Evolutionary conservation across 352 stramenopile species (phyloP).

Genomic region (Phytophthora macrochlamydospora): DNA sequence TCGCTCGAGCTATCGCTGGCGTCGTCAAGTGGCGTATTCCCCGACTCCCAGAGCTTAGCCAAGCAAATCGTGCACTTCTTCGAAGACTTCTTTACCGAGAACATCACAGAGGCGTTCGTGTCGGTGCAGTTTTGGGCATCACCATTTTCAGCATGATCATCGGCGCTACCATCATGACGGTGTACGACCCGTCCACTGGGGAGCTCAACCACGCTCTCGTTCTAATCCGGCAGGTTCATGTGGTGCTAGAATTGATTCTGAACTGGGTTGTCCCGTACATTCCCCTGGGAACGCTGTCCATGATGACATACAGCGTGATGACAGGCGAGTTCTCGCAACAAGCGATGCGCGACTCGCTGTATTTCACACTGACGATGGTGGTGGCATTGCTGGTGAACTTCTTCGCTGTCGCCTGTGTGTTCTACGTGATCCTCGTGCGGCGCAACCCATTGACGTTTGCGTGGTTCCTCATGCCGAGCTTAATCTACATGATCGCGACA

Average conservation of each 20-base stretch:
- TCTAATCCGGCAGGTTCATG: constrained; percentile 59
- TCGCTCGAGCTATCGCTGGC: constrained; percentile 31
- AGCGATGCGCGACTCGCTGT: constrained; percentile 39
- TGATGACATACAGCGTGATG: constrained; percentile 63
- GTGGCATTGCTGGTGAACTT: constrained; percentile 54
- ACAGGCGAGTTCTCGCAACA: constrained; percentile 41
- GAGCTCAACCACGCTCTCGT: constrained; percentile 60
- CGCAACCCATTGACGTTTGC: constrained; percentile 69
- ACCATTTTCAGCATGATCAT: constrained; percentile 68
- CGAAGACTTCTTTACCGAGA: constrained; percentile 52
- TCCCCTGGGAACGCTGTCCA: constrained; percentile 51
- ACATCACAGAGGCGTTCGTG: constrained; percentile 61
- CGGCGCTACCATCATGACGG: constrained; percentile 46
- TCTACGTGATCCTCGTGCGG: constrained; percentile 64
- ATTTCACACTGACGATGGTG: constrained; percentile 47
- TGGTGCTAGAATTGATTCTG: constrained; percentile 71
- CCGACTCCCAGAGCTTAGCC: constrained; percentile 39
- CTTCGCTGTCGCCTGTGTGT: constrained; percentile 52
- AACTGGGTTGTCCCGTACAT: constrained; percentile 69
- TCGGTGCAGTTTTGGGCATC: constrained; percentile 49
- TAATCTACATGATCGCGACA: constrained; percentile 64
- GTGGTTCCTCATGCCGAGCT: constrained; percentile 52
- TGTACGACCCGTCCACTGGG: constrained; percentile 46
- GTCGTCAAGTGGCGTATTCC: constrained; percentile 31
- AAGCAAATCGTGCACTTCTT: constrained; percentile 67